Percentiles rank a stretch among this genome's conserved stretches.
Evolutionary conservation across 805 yeast genomes (phyloP).

Genomic region (Ogataea haglerorum): DNA sequence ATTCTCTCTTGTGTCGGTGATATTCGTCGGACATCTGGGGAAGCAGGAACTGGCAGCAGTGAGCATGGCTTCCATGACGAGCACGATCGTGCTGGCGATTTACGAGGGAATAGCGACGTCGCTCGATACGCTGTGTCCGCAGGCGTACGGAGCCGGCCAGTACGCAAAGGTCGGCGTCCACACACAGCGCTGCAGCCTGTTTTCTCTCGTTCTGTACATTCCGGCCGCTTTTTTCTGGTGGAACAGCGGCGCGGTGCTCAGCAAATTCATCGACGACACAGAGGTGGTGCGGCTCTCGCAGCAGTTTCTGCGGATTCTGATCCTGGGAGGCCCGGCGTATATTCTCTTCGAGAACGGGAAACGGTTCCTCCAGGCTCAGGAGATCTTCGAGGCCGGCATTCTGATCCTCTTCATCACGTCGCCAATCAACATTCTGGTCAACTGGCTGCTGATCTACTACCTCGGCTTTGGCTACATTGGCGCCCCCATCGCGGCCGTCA

Average conservation of each 20-base stretch:
- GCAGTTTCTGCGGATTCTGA: slow-evolving; percentile 49
- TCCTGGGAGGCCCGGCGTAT: slow-evolving; percentile 72
- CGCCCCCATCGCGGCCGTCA: slow-evolving; percentile 70
- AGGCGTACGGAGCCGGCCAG: slow-evolving; percentile 70
- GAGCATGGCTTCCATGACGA: slow-evolving; percentile 74
- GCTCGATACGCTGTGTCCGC: slow-evolving; percentile 75
- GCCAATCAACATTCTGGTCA: slow-evolving; percentile 64
- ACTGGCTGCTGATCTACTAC: slow-evolving; percentile 66
- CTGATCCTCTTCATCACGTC: slow-evolving; percentile 64
- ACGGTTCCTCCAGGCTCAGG: slow-evolving; percentile 73
- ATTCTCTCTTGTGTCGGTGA: slow-evolving; percentile 70
- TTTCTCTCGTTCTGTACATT: slow-evolving; percentile 53
- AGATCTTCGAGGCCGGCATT: slow-evolving; percentile 76
- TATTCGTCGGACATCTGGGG: slow-evolving; percentile 75
- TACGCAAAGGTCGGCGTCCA: slow-evolving; percentile 63
- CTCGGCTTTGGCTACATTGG: slow-evolving; percentile 56
- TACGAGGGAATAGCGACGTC: slow-evolving; percentile 76
- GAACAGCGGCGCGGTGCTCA: slow-evolving; percentile 47
- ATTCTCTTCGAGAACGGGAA: slow-evolving; percentile 69
- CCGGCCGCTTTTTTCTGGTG: slow-evolving; percentile 67
- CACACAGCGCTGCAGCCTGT: slow-evolving; percentile 60
- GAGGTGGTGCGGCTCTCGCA: slow-evolving; percentile 52
- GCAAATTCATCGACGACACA: slow-evolving; percentile 42
- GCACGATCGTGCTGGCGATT: slow-evolving; percentile 68
- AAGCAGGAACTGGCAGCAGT: slow-evolving; percentile 72